Evolutionary conservation across 2,329 filamentous ascomycete species (phyloP), one percentile per base, ranked within the genome.

Genomic region (Ceratocystis harringtonii): DNA sequence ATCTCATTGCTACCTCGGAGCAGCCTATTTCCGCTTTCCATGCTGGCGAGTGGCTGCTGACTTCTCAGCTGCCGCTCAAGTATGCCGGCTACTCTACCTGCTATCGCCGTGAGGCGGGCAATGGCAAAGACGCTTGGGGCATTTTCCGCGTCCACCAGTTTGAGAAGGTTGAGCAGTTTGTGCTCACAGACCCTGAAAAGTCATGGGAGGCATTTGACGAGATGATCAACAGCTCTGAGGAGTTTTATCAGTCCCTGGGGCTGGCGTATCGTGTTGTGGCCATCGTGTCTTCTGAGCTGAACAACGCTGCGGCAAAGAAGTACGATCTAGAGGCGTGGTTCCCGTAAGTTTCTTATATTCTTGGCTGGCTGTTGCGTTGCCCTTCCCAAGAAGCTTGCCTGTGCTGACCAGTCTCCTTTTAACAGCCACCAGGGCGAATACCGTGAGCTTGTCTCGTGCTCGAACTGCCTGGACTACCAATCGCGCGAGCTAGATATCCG

Each of bases 131-230:
- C 74, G 92, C 92, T 1, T 99, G 94, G 94, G 94, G 94, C 66
- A 90, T 97, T 68, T 99, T 96, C 83, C 87, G 94, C 69, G 92
- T 97, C 32, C 94, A 99, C 75, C 92, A 99, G 75, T 99, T 97
- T 72, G 92, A 97, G 76, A 96, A 95, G 83, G 86, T 90, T 64
- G 88, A 92, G 73, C 89, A 91, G 77, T 92, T 90, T 73, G 78
- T 90, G 68, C 80, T 89, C 70, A 88, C 88, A 69, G 89, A 95
- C 71, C 91, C 90, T 0, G 90, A 96, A 72, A 86, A 92, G 72
- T 95, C 89, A 61, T 97, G 91, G 91, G 84, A 95, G 73, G 86
- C 87, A 67, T 96, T 97, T 71, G 91, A 99, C 65, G 81, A 88
- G 69, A 99, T 99, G 94, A 92, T 96, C 71, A 78, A 79, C 64